Evolutionary conservation across 1,284 basidiomycete genomes (phyloP), one percentile per base, ranked within the genome.

Genomic region (Exobasidium rhododendri): DNA sequence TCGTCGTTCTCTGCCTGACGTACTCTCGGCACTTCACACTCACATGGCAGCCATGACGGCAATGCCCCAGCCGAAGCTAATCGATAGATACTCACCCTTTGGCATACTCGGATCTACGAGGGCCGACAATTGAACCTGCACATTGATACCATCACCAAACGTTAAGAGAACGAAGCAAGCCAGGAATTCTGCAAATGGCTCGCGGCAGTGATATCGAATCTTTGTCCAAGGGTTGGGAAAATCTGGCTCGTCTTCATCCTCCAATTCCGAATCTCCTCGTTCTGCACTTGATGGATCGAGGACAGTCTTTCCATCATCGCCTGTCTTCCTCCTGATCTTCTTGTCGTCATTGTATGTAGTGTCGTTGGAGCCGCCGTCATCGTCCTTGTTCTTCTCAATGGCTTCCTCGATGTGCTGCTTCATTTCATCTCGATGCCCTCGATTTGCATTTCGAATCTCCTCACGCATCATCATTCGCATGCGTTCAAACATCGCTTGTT

Each of bases 1-100:
- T 73, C 6, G 89, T 90, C 13, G 26, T 35, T 30, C 6, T 30
- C 55, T 20, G 44, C n/a, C n/a, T n/a, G n/a, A n/a, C n/a, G n/a
- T n/a, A n/a, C n/a, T n/a, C n/a, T n/a, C n/a, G n/a, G n/a, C 7
- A 51, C 44, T 46, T 50, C 47, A 54, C 10, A 44, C 59, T 35
- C 10, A 62, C 31, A 63, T 56, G 24, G 46, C 61, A 45, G 54
- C 32, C 29, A 45, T 30, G 26, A 64, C 59, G 28, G 28, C 63
- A 14, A 63, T 40, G 44, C 61, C 64, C 61, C 64, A 61, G 13
- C 43, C 55, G 47, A 63, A 64, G 35, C 46, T 51, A 46, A 63
- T 56, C 24, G 53, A 58, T 5, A 65, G 59, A 32, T 63, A 65
- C 28, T 54, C 30, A 64, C 67, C 74, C 53, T 71, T 69, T 30